Conservation (phyloP, 1,139 yeast genomes). For the Debaryomycetaceae sp. region DNA sequence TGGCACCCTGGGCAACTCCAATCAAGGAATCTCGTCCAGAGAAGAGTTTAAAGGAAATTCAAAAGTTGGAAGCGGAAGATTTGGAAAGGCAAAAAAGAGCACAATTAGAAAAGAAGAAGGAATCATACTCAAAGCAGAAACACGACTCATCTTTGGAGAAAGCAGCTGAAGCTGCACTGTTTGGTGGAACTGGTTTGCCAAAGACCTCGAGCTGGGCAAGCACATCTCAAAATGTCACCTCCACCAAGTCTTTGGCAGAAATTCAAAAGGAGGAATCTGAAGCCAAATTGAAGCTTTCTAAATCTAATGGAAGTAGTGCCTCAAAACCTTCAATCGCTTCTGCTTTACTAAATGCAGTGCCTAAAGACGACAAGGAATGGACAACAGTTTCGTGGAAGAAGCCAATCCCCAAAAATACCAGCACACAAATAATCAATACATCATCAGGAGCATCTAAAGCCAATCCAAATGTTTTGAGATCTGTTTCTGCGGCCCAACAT, state of each 20-base stretch:
- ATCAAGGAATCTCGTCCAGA: constrained; percentile 36
- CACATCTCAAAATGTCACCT: constrained; percentile 17
- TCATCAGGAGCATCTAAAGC: constrained; percentile 24
- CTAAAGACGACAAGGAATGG: constrained; percentile 42
- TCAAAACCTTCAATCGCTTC: constrained; percentile 27
- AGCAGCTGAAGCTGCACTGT: constrained; percentile 6
- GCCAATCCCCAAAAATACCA: constrained; percentile 22
- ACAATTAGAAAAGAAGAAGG: constrained; percentile 29
- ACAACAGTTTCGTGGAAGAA: constrained; percentile 34
- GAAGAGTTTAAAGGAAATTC: constrained; percentile 68
- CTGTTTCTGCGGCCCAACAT: constrained; percentile 39
- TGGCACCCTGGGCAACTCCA: constrained; percentile 59
- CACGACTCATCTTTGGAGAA: constrained; percentile 19
- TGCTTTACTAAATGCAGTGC: constrained; percentile 23
- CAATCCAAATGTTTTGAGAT: constrained; percentile 45
- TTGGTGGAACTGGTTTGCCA: constrained; percentile 29
- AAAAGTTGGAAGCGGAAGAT: constrained; percentile 61
- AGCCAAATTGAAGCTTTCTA: constrained; percentile 31
- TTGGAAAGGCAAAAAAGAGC: constrained; percentile 34
- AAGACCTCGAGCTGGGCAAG: constrained; percentile 57
- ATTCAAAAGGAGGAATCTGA: constrained; percentile 46
- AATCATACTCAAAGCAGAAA: constrained; percentile 23
- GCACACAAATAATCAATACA: constrained; percentile 17
- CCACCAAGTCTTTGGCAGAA: constrained; percentile 39
- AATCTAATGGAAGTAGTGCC: constrained; percentile 13